Evolutionary conservation across 441 rosid species (phyloP).

Genomic region (Geranium incanum): DNA sequence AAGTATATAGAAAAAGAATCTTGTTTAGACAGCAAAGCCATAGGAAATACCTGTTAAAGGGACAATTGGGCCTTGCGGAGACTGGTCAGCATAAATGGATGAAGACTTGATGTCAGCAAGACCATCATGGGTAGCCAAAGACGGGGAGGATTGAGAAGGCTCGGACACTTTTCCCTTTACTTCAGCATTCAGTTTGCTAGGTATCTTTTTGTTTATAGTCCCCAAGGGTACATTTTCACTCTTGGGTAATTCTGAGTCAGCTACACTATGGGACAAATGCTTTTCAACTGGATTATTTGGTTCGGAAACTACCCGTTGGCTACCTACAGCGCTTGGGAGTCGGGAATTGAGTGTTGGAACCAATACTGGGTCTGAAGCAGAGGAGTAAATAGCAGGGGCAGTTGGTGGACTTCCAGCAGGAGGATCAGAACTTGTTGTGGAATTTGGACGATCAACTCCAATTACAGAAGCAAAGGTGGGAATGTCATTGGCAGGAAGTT

Average conservation of each 20-base stretch:
- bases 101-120: conserved; percentile 27
- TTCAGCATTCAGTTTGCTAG: conserved; percentile 22
- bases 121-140: conserved; percentile 20
- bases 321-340: conserved; percentile 25
- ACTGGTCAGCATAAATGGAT: conserved; percentile 20
- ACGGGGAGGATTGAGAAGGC: conserved; percentile 26
- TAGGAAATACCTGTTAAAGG: conserved; percentile 28
- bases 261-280: conserved; percentile 12
- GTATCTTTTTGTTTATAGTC: conserved; percentile 16
- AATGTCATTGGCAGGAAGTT: conserved; percentile 22
- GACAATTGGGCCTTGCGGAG: conserved; percentile 28
- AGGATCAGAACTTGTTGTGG: conserved; percentile 22
- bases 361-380: conserved; percentile 37
- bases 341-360: conserved; percentile 24
- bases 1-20: not conserved
- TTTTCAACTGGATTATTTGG: conserved; percentile 28
- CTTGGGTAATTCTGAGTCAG: conserved; percentile 16
- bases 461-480: conserved; percentile 27
- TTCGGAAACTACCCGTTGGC: conserved; percentile 28
- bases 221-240: conserved; percentile 18
- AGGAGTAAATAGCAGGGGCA: conserved; percentile 31
- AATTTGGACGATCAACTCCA: conserved; percentile 30
- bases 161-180: conserved; percentile 26
- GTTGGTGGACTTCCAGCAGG: conserved; percentile 21
- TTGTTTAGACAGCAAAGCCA: not conserved